A percentile compares a stretch with the other conserved stretches of the same genome.
These are phyloP conservation scores for Danielozyma ontarioensis DNA, from an alignment of 805 yeast species.

Conservation along the genomic window DNA sequence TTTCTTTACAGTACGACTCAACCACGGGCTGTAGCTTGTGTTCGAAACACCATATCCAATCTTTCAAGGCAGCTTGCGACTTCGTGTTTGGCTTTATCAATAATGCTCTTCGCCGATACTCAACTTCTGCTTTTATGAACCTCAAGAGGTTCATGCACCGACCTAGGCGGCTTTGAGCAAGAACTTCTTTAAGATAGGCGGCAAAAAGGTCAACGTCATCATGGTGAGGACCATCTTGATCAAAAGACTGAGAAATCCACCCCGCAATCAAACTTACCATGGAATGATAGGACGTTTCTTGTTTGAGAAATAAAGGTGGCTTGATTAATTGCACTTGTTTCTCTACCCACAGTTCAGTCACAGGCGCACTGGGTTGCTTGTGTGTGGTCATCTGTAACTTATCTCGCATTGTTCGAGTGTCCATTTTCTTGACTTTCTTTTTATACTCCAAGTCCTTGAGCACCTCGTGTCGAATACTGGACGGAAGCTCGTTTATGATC, in stretches of 20 bases:
- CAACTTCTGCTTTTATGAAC: too few relatives aligned
- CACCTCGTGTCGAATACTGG: constrained; percentile 31
- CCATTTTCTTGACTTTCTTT: constrained; percentile 19
- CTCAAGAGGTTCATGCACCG: not conserved
- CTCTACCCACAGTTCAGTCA: not conserved
- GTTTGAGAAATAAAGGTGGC: not conserved
- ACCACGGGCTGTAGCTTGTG: too few relatives aligned
- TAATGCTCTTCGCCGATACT: too few relatives aligned
- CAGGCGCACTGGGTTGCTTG: not conserved
- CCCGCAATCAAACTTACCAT: constrained; percentile 14
- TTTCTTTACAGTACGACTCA: too few relatives aligned
- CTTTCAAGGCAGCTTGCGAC: too few relatives aligned
- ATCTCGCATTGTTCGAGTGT: constrained; percentile 20
- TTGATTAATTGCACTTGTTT: not conserved
- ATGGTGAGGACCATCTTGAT: constrained; percentile 30
- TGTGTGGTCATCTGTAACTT: constrained; percentile 8
- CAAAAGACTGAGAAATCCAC: constrained; percentile 23
- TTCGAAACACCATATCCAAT: too few relatives aligned
- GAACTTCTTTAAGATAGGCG: constrained; percentile 5
- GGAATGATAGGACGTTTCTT: not conserved
- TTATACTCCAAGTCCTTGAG: constrained; percentile 29
- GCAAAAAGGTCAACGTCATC: constrained; percentile 23
- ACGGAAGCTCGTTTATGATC: constrained; percentile 34
- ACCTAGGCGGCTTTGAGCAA: not conserved
- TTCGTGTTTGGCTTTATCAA: too few relatives aligned